A percentile compares a stretch with the other conserved stretches of the same genome.
These are phyloP conservation scores for Euphorbia lathyris DNA, from an alignment of 345 rosid genomes.

Conservation along the genomic window DNA sequence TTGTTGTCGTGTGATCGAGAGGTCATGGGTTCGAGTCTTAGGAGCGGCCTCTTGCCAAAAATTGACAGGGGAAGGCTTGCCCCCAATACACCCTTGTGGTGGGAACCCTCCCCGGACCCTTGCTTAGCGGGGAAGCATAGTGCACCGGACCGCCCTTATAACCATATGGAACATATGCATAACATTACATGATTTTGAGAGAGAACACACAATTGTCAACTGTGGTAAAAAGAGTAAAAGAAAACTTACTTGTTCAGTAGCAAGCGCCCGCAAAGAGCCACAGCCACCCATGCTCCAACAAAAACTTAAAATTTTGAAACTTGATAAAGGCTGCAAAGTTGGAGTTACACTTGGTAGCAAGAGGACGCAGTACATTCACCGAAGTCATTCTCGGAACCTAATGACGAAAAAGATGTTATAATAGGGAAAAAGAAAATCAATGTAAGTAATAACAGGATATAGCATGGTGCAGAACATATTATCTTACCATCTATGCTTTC, in stretches of 20 bases:
- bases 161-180: too few relatives aligned
- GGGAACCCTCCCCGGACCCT: too few relatives aligned
- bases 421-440: conserved; percentile 2
- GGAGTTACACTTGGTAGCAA: conserved; percentile 62
- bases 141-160: too few relatives aligned
- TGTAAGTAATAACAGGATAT: not conserved
- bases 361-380: conserved; percentile 55
- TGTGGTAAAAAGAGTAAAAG: not conserved
- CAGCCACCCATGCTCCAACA: conserved; percentile 75
- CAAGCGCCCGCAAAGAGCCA: conserved; percentile 61
- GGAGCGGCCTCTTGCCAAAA: too few relatives aligned
- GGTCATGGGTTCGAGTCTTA: too few relatives aligned
- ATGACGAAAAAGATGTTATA: conserved; percentile 20
- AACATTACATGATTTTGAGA: too few relatives aligned
- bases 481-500: conserved; percentile 47
- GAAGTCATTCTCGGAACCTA: conserved; percentile 51
- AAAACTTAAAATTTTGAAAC: conserved; percentile 45
- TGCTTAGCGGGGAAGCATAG: too few relatives aligned
- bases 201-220: too few relatives aligned
- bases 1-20: too few relatives aligned
- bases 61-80: too few relatives aligned
- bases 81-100: too few relatives aligned
- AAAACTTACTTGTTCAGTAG: conserved; percentile 60
- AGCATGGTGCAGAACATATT: not conserved
- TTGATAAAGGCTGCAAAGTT: conserved; percentile 49